phyloP scores from a whole-genome alignment of 148 eudicot genomes.

The Rhododendron kiyosumense region DNA sequence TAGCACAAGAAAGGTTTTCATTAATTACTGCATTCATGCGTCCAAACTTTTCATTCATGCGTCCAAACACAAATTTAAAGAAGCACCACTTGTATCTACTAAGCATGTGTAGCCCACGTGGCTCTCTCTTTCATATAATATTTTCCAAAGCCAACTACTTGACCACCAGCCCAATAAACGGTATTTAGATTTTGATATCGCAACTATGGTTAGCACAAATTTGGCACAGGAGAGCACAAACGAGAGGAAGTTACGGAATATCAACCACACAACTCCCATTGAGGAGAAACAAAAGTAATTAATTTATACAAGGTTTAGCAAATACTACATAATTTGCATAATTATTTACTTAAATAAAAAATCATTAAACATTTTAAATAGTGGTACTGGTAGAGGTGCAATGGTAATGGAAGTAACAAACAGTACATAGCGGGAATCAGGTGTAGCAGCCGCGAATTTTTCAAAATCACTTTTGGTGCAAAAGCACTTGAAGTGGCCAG shows the following conservation, averaged over 20 bases:
- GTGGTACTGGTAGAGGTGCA: neutral
- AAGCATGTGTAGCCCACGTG: neutral
- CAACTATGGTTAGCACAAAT: neutral
- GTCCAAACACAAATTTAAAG: neutral
- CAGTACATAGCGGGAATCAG: neutral
- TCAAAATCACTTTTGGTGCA: neutral
- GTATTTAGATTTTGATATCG: neutral
- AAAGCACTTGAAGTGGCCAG: neutral
- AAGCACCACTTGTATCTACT: neutral
- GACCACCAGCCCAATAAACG: neutral
- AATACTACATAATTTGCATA: neutral
- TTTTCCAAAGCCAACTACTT: neutral
- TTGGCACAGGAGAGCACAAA: neutral
- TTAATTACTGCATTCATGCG: too few relatives aligned
- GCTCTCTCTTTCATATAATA: neutral
- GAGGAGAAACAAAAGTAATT: neutral
- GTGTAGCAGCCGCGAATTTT: neutral
- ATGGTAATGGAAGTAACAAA: neutral
- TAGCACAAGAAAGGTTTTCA: neutral
- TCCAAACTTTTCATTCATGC: neutral
- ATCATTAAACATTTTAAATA: neutral
- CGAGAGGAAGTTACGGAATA: neutral
- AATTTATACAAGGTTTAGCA: neutral
- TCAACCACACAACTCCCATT: neutral
- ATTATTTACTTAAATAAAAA: neutral